Base-by-base conservation (phyloP, 2,329 filamentous ascomycete genomes). In the Aspergillus alliaceus region DNA sequence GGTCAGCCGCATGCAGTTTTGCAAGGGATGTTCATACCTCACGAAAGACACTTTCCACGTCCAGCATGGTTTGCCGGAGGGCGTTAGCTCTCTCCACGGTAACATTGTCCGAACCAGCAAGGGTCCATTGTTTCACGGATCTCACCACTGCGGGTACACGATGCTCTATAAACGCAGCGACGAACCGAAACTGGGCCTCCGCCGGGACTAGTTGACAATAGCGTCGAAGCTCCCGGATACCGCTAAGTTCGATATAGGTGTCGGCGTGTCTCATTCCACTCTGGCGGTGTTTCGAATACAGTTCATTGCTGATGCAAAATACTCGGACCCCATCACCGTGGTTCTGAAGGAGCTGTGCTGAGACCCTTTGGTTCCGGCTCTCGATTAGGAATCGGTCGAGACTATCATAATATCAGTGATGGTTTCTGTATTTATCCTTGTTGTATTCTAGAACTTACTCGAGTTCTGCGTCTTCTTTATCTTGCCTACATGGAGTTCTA, bases 161-260 rank as follows among this genome's bases (percentile, higher is more conserved):
- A 15, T 59, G 44, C 11, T 57, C 25, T 7, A 66, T 51, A 44
- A 61, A 68, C 2, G 40, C 40, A 2, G 40, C 27, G 9, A 53
- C 53, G 31, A 53, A 48, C 0, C 56, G 57, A 4, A 64, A 48
- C 27, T 66, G 65, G 14, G 59, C 54, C 1, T 63, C 59, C 14
- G 65, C 60, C 4, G 60, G 63, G 12, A 68, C 57, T 1, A 54
- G 50, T 35, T 64, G 64, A 34, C 64, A 68, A 49, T 65, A 63
- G 1, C 25, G 51, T 20, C 64, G 64, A n/a, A 68, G 52, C 4
- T 62, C 50, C 4, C 31, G 53, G n/a, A 68, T 64, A 4, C 61
- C 64, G 35, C 66, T 68, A 11, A 68, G 57, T 12, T 29, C 25
- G 5, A 64, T 40, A 24, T 64, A 68, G 2, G 47, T 54, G 6